phyloP scores from a whole-genome alignment of 163 green algal species.

The Chlamydomonas reinhardtii region DNA sequence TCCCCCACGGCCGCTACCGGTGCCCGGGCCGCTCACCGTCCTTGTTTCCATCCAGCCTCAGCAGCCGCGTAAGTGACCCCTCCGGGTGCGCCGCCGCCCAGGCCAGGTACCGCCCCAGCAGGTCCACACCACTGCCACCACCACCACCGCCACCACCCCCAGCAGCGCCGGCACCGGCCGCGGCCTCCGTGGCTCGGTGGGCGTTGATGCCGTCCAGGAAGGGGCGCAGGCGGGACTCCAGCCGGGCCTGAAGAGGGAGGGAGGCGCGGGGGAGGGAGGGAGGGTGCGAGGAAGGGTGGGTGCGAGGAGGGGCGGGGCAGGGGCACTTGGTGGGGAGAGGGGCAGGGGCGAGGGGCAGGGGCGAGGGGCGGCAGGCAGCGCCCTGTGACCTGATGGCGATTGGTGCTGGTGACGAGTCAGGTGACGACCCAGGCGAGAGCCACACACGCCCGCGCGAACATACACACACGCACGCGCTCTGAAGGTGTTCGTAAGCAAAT shows the following conservation, averaged over 20 bases:
- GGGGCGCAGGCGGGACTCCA: neutral
- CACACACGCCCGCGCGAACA: too few species aligned
- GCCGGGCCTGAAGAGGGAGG: neutral
- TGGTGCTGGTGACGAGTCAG: too few species aligned
- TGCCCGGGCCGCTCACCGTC: slow-evolving; percentile 1
- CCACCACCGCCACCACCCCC: neutral
- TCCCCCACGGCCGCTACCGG: too few species aligned
- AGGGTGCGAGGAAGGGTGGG: too few species aligned
- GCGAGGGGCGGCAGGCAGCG: too few species aligned
- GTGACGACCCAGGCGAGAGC: too few species aligned
- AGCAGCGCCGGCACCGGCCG: too few species aligned
- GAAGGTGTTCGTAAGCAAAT: too few species aligned
- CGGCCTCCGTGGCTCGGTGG: neutral
- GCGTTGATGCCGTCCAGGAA: slow-evolving; percentile 2
- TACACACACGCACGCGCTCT: too few species aligned
- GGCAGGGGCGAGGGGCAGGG: too few species aligned
- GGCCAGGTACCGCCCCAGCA: neutral
- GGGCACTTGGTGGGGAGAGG: neutral
- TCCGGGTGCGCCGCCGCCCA: slow-evolving; percentile 6
- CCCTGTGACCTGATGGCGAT: too few species aligned
- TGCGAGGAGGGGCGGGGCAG: too few species aligned
- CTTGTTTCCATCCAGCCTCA: slow-evolving; percentile 4
- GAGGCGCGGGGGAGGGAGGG: neutral
- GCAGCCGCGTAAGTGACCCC: slow-evolving; percentile 10
- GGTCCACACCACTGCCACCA: neutral